Percentiles rank a stretch among this genome's conserved stretches.
phyloP scores from a whole-genome alignment of 768 basidiomycete species.

The Russula sp. region DNA sequence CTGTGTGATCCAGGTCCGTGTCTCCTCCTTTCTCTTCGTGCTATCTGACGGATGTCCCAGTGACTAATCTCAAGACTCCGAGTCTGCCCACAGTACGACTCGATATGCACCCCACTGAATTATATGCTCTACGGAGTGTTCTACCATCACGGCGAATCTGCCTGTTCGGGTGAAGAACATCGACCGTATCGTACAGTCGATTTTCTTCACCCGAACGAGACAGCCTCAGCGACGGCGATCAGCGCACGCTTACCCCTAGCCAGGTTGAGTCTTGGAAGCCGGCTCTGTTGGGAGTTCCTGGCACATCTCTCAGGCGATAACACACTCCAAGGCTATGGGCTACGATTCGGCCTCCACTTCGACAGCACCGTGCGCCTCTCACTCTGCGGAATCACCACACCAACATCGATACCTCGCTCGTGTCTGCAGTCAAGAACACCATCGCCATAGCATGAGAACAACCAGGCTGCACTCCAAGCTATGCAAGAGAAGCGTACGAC shows the following conservation, averaged over 20 bases:
- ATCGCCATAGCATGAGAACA: slow-evolving; percentile 43
- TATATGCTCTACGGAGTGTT: no score
- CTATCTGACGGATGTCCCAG: no score
- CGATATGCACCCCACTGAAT: no score
- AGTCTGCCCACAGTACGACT: no score
- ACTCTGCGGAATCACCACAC: slow-evolving; percentile 63
- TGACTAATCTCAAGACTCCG: no score
- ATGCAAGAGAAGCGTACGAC: slow-evolving; percentile 65
- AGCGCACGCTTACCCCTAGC: no score
- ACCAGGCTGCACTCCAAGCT: slow-evolving; percentile 41
- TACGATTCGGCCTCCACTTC: slow-evolving; percentile 59
- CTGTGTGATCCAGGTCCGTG: no score
- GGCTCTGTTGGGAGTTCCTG: slow-evolving; percentile 26
- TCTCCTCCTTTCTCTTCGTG: no score
- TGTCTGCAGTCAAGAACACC: slow-evolving; percentile 36
- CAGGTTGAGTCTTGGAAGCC: slow-evolving; percentile 36
- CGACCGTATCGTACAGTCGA: no score
- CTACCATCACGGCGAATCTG: no score
- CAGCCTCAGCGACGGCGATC: slow-evolving; percentile 41
- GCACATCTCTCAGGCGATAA: slow-evolving; percentile 35
- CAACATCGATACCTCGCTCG: slow-evolving; percentile 54
- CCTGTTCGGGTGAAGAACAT: no score
- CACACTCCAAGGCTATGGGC: slow-evolving; percentile 37
- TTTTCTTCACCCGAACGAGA: no score
- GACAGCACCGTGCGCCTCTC: slow-evolving; percentile 46